Percentiles rank a stretch among this genome's conserved stretches.
Conservation (phyloP, 2,329 filamentous ascomycete genomes). For the Phyllosticta citriasiana region DNA sequence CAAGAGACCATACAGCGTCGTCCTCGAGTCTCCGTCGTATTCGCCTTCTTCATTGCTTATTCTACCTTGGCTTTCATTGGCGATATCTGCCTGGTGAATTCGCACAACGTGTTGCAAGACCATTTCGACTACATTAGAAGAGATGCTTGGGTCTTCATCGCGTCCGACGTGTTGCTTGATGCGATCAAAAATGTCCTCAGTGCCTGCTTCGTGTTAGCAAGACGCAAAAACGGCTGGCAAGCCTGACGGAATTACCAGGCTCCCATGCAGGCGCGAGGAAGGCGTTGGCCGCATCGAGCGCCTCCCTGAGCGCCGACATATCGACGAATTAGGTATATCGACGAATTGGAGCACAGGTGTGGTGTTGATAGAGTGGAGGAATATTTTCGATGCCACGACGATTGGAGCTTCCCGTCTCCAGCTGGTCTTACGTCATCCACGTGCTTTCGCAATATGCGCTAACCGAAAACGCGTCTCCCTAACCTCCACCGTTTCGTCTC, state of each 20-base stretch:
- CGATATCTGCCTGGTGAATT: slow-evolving; percentile 26
- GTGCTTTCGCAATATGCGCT: slow-evolving; percentile 7
- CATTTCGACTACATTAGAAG: slow-evolving; percentile 5
- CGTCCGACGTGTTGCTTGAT: background rate
- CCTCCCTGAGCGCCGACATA: slow-evolving; percentile 18
- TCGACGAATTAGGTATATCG: background rate
- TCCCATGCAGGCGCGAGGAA: slow-evolving; percentile 4
- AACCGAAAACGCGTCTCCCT: slow-evolving; percentile 10
- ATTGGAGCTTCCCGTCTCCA: background rate
- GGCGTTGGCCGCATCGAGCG: slow-evolving; percentile 20
- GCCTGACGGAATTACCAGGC: slow-evolving; percentile 1
- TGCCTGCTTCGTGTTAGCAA: slow-evolving; percentile 5
- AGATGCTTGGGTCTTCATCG: background rate
- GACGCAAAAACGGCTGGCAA: background rate
- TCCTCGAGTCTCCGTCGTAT: slow-evolving; percentile 29
- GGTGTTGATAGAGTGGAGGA: background rate
- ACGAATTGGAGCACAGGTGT: background rate
- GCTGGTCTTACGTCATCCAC: slow-evolving; percentile 2
- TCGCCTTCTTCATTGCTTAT: slow-evolving; percentile 17
- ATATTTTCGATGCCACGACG: background rate
- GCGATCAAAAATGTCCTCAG: slow-evolving; percentile 5
- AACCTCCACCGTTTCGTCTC: background rate
- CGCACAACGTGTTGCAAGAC: slow-evolving; percentile 22
- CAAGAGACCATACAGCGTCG: slow-evolving; percentile 28
- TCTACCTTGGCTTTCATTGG: slow-evolving; percentile 14